Evolutionary conservation across 1,284 basidiomycete species (phyloP).

Genomic region (Kalmanozyma brasiliensis): DNA sequence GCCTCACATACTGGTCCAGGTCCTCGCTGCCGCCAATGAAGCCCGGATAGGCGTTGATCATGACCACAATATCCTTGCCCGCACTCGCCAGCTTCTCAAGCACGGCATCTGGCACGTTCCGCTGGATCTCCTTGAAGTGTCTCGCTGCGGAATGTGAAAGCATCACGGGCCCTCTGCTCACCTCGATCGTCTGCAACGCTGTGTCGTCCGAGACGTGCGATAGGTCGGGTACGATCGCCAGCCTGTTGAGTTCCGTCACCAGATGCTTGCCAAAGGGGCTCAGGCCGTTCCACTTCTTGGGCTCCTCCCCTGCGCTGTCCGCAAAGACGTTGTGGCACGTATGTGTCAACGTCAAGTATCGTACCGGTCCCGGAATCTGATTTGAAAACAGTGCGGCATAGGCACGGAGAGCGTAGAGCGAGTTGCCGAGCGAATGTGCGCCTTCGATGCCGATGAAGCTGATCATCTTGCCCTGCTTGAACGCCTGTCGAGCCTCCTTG

Average conservation of each 20-base stretch:
- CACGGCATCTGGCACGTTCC: constrained; percentile 43
- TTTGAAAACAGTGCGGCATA: constrained; percentile 20
- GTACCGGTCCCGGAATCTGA: constrained; percentile 16
- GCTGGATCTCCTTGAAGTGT: constrained; percentile 16
- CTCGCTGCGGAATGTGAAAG: constrained; percentile 43
- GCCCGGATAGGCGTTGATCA: constrained; percentile 49
- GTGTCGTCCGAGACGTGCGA: constrained; percentile 47
- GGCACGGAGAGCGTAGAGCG: constrained; percentile 25
- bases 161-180: constrained; percentile 41
- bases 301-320: constrained; percentile 32
- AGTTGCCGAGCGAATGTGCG: constrained; percentile 49
- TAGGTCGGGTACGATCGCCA: constrained; percentile 47
- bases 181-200: constrained; percentile 33
- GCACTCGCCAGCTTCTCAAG: constrained; percentile 19
- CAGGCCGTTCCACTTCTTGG: constrained; percentile 40
- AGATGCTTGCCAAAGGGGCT: constrained; percentile 32
- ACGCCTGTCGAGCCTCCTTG: constrained; percentile 37
- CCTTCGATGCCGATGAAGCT: constrained; percentile 51
- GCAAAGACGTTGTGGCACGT: constrained; percentile 49
- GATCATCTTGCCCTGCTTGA: constrained; percentile 55
- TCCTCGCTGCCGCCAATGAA: constrained; percentile 49
- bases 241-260: constrained; percentile 39
- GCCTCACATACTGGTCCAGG: constrained; percentile 29
- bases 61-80: constrained; percentile 37
- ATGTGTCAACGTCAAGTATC: constrained; percentile 49